Conservation (phyloP, 2,329 filamentous ascomycete genomes). For the Penicillium polonicum region DNA sequence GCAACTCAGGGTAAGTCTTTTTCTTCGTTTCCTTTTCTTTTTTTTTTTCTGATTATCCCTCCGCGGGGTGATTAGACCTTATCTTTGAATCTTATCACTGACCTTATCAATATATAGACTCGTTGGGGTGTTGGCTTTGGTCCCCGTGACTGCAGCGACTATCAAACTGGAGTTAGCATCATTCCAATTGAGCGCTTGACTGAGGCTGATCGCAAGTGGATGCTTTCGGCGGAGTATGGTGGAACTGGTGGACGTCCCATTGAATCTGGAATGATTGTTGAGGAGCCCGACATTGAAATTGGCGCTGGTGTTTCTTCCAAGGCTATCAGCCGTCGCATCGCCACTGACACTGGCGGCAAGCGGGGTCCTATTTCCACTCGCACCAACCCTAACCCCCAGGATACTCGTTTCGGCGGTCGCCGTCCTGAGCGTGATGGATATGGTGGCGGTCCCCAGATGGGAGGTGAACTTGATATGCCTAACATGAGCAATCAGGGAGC, state of each 20-base stretch:
- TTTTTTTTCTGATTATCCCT: neutral
- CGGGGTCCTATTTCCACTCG: conserved; percentile 51
- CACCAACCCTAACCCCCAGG: conserved; percentile 26
- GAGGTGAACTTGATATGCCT: conserved; percentile 31
- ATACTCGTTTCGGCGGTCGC: conserved; percentile 31
- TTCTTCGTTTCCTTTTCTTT: neutral
- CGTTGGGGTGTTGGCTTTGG: conserved; percentile 98
- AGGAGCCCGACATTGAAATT: conserved; percentile 98
- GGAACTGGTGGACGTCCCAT: conserved; percentile 83
- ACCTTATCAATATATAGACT: conserved; percentile 55
- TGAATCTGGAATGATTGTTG: conserved; percentile 80
- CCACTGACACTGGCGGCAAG: conserved; percentile 51
- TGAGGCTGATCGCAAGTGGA: conserved; percentile 96
- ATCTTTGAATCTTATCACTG: neutral
- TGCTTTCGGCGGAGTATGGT: conserved; percentile 88
- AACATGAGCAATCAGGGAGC: conserved; percentile 49
- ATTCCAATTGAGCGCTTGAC: conserved; percentile 92
- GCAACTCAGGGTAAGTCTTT: conserved; percentile 64
- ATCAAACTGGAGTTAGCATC: conserved; percentile 83
- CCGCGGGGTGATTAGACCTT: neutral
- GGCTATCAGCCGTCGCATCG: conserved; percentile 54
- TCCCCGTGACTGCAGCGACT: conserved; percentile 95
- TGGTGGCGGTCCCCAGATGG: conserved; percentile 20
- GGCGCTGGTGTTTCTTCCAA: conserved; percentile 96
- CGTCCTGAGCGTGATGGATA: conserved; percentile 36